Percentiles rank a stretch among this genome's conserved stretches.
These are phyloP conservation scores for Peronospora farinosa DNA, from an alignment of 352 stramenopile species.

Conservation along the genomic window DNA sequence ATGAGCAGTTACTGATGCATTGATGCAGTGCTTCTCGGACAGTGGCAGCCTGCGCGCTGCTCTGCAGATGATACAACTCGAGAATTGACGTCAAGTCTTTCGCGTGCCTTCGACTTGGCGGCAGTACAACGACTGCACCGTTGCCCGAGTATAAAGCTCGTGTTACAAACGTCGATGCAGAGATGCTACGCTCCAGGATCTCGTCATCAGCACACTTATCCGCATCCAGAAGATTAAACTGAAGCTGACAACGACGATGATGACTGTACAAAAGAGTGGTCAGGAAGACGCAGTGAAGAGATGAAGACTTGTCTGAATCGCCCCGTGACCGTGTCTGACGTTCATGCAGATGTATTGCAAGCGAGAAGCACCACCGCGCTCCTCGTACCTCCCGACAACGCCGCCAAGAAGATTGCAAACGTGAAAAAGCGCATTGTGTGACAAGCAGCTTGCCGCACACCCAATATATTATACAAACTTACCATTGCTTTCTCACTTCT, in stretches of 20 bases:
- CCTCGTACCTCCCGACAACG: constrained; percentile 37
- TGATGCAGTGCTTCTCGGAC: constrained; percentile 47
- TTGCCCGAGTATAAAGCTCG: constrained; percentile 46
- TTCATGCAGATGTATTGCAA: constrained; percentile 69
- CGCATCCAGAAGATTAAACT: constrained; percentile 6
- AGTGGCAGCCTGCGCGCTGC: constrained; percentile 5
- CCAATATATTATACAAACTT: constrained; percentile 35
- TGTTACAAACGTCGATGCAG: constrained; percentile 33
- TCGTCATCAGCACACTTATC: constrained; percentile 24
- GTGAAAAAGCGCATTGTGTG: constrained; percentile 14
- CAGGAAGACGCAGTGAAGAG: constrained; percentile 5
- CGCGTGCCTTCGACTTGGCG: constrained; percentile 37
- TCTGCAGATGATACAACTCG: constrained; percentile 34
- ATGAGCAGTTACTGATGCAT: constrained; percentile 35
- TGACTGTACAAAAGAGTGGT: constrained; percentile 3
- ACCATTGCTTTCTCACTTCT: constrained; percentile 10
- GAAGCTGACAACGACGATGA: constrained; percentile 7
- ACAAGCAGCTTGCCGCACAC: constrained; percentile 9
- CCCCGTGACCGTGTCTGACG: constrained; percentile 33
- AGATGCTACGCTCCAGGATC: constrained; percentile 37
- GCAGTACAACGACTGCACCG: constrained; percentile 19
- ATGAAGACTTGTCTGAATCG: constrained; percentile 24
- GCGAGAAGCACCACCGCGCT: constrained; percentile 52
- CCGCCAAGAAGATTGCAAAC: constrained; percentile 12
- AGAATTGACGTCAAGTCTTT: constrained; percentile 36